Conservation (phyloP, 768 basidiomycete species). For the Candolleomyces aberdarensis region DNA sequence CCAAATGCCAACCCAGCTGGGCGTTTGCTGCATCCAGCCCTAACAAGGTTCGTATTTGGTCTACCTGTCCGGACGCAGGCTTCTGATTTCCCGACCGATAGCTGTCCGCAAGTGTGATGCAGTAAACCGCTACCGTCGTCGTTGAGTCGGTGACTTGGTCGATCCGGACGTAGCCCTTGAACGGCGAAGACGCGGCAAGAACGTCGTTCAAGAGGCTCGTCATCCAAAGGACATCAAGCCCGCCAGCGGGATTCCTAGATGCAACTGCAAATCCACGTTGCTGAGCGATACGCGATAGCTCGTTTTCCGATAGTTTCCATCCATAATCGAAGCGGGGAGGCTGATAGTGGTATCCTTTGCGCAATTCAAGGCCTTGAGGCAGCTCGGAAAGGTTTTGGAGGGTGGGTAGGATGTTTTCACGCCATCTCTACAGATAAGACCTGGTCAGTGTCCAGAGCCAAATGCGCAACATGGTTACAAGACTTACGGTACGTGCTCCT, state of each 20-base stretch:
- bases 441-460: background rate
- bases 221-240: too few relatives aligned
- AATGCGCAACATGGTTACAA: too few relatives aligned
- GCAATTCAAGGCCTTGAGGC: background rate
- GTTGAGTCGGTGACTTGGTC: background rate
- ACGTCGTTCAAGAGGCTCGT: too few relatives aligned
- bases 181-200: too few relatives aligned
- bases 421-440: background rate
- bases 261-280: background rate
- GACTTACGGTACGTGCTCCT: background rate
- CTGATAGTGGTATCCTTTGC: constrained; percentile 1
- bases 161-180: background rate
- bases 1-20: background rate
- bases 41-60: background rate
- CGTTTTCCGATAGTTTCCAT: background rate
- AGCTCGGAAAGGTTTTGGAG: background rate
- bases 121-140: background rate
- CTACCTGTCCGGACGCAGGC: background rate
- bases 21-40: background rate
- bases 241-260: too few relatives aligned
- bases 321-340: constrained; percentile 2
- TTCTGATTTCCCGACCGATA: background rate
- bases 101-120: background rate
- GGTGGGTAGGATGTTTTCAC: background rate
- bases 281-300: background rate